Base-by-base conservation (phyloP, 148 eudicot genomes). In the Talinum fruticosum region DNA sequence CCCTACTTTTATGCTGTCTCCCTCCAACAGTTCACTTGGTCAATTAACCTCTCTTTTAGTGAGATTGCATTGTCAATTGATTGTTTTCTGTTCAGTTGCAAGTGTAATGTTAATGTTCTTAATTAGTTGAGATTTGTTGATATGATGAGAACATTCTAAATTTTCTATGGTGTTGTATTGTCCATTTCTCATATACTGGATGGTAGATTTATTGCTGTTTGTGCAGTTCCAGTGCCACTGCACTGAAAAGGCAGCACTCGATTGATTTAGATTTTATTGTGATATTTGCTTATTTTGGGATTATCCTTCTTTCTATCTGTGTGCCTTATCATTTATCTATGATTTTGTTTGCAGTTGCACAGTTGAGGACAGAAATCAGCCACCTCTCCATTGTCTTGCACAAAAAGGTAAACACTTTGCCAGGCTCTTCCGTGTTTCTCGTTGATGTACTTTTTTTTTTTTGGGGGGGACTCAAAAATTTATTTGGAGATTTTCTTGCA, bases 301-400 rank as follows among this genome's bases (percentile, higher is more conserved):
- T 19, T 65, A 24, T 70, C 36, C n/a, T 71, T 16, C n/a, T n/a
- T 65, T n/a, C 15, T 69, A 28, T 35, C 2, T 64, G 32, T 33
- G n/a, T 68, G 23, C 37, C 32, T 37, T 10, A 57, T 51, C 26
- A 33, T 28, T 62, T 12, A 45, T 26, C 41, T 49, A 1, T 64
- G 21, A 34, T 34, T 73, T 44, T 26, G 21, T 64, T 74, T 74
- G 79, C 82, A 82, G 85, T 82, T 82, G 85, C 82, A 30, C 79
- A 78, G 71, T 68, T 82, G 71, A 79, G 79, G 36, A 79, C 76
- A 1, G 85, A 82, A 69, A 82, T 82, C 70, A 71, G 26, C 26
- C 79, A 82, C 79, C 79, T 82, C 67, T 82, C 85, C 19, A 36
- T 82, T 26, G 79, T 79, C 57, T 71, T 82, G 85, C 82, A 78